Percentiles rank a stretch among this genome's conserved stretches.
Evolutionary conservation across 2,329 filamentous ascomycete species (phyloP).

Genomic region (Claviceps paspali): DNA sequence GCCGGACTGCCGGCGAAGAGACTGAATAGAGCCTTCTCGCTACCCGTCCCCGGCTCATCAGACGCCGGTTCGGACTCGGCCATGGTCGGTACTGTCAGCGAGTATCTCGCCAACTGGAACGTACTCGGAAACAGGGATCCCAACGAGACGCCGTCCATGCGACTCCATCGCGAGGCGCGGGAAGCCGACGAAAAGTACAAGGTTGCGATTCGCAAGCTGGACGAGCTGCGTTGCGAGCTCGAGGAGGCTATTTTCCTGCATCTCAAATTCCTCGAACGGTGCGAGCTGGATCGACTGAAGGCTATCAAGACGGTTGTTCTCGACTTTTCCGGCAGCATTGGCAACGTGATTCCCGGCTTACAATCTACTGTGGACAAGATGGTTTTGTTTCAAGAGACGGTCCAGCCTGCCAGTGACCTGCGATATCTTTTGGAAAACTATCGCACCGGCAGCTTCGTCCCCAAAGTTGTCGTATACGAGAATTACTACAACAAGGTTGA

Average conservation of each 20-base stretch:
- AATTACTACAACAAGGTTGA: constrained; percentile 99
- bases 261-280: constrained; percentile 90
- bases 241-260: constrained; percentile 91
- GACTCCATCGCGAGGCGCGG: constrained; percentile 70
- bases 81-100: constrained; percentile 65
- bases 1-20: constrained; percentile 85
- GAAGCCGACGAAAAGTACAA: constrained; percentile 95
- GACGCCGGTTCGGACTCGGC: constrained; percentile 50
- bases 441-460: constrained; percentile 81
- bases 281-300: constrained; percentile 88
- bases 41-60: constrained; percentile 43
- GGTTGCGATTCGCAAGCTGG: constrained; percentile 66
- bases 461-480: constrained; percentile 84
- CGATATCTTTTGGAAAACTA: constrained; percentile 95
- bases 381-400: constrained; percentile 97
- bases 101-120: constrained; percentile 87
- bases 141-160: constrained; percentile 84
- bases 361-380: constrained; percentile 96
- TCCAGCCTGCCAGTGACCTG: constrained; percentile 83
- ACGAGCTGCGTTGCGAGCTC: constrained; percentile 82
- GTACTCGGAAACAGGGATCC: constrained; percentile 68
- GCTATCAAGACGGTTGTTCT: constrained; percentile 96
- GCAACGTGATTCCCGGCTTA: constrained; percentile 92
- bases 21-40: constrained; percentile 60
- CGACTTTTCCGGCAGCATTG: constrained; percentile 92